Base-by-base conservation (phyloP, 2,329 filamentous ascomycete species). In the Neofusicoccum parvum region DNA sequence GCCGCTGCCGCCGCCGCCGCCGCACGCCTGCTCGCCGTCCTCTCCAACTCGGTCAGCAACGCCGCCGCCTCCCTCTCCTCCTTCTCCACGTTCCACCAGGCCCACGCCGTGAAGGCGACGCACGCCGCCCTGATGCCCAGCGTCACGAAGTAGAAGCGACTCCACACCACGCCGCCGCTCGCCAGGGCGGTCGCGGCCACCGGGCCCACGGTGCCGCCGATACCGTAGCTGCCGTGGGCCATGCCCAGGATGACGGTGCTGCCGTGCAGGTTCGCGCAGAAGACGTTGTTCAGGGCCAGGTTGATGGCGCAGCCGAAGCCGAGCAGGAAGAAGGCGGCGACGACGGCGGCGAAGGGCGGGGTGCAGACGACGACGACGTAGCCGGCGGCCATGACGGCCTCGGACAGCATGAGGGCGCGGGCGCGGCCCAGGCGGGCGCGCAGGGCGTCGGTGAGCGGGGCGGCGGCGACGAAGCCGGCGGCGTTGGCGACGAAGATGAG, bases 401-500 rank as follows among this genome's bases (percentile, higher is more conserved):
- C 84, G 32, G 86, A 80, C 12, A 90, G 65, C 41, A 88, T 86
- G 32, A 92, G 80, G 0, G 87, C 84, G 69, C 83, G 87, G 4
- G 87, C 87, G 54, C 90, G 85, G 7, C 92, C 91, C 2, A 93
- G 77, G 20, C 84, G 84, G 5, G 80, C 78, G 63, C 88, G 83
- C 3, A 93, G 79, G 1, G 79, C 76, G 71, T 93, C 89, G n/a
- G 90, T 85, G 67, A 90, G 82, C 43, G 89, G 85, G 1, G 92
- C 92, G 1, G 90, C 89, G 12, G 84, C 76, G 72, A 96, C 88
- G 79, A 92, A 96, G 15, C 92, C 92, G 4, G 89, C 69, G 0
- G 92, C 91, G 70, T 91, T 91, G 50, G 89, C 86, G 36, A 95
- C 85, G 80, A 95, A 96, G 72, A 96, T 91, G 43, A 94, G 81